A percentile compares a stretch with the other conserved stretches of the same genome.
phyloP scores from a whole-genome alignment of 1,284 basidiomycete species.

The Inonotus obliquus region DNA sequence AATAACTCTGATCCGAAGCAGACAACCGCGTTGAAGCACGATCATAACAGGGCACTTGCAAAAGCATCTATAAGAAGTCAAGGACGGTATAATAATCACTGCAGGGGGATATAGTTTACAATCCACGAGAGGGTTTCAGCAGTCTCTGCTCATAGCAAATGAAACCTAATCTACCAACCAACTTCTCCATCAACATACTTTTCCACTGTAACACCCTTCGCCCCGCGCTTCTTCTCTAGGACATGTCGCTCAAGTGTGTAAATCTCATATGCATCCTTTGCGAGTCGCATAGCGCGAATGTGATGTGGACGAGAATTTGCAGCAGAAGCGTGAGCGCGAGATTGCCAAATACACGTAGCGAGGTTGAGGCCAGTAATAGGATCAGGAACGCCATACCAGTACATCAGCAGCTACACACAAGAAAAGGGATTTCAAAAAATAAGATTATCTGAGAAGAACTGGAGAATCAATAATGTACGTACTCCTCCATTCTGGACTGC shows the following conservation, averaged over 20 bases:
- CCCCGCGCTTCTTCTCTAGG: constrained; percentile 60
- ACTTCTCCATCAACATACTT: constrained; percentile 64
- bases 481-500: constrained; percentile 83
- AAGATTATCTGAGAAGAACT: constrained; percentile 10
- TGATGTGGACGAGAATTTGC: constrained; percentile 81
- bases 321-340: constrained; percentile 72
- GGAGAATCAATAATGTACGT: constrained; percentile 24
- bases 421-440: constrained; percentile 8
- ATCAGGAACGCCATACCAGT: constrained; percentile 90
- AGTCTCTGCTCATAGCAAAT: too few relatives aligned
- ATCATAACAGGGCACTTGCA: too few relatives aligned
- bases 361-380: constrained; percentile 74
- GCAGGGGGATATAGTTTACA: background rate
- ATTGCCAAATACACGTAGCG: constrained; percentile 95
- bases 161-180: constrained; percentile 67
- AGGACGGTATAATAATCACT: background rate
- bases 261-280: constrained; percentile 71
- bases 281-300: constrained; percentile 76
- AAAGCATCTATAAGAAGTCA: background rate
- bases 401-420: constrained; percentile 60
- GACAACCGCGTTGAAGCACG: too few relatives aligned
- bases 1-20: too few relatives aligned
- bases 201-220: constrained; percentile 48
- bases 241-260: constrained; percentile 77
- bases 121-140: background rate